Evolutionary conservation across 2,329 filamentous ascomycete species (phyloP), one percentile per base, ranked within the genome.

Genomic region (Emericellopsis atlantica): DNA sequence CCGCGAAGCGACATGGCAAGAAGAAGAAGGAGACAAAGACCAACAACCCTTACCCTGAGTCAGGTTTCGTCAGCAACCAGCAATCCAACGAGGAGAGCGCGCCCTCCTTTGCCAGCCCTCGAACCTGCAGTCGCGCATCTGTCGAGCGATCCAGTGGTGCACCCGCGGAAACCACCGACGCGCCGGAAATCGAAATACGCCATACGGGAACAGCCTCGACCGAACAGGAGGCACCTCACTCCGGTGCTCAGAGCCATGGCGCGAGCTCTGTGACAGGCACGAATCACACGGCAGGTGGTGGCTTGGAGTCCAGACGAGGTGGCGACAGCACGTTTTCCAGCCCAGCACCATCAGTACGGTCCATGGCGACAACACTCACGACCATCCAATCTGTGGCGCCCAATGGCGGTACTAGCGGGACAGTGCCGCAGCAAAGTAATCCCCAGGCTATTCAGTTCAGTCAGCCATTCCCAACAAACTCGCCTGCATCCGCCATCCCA

Each of bases 11-110:
- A 53, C 44, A 67, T 40, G 62, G 59, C 40, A 69, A 66, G 48
- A 53, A 58, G 61, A 84, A 81, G 61, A 70, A 68, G 37, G 57
- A 64, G 15, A 65, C 69, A 39, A 77, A 79, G 54, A 81, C 82
- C 59, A 94, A 95, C 68, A 90, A 90, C 56, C 89, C 89, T n/a
- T 95, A 95, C 55, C 85, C 85, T 8, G 74, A 90, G 51, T 93
- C 87, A 3, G 84, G 84, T 44, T 73, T 72, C 36, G 54, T 77
- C 44, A 47, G 56, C 32, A 48, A 46, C 26, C 46, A 42, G 37
- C 43, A 48, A 35, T 33, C 48, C 42, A 53, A 57, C 42, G 51
- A 49, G 51, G 67, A 66, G 43, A 74, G 70, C 54, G 68, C 67
- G 36, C 63, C 65, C 40, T 79, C 75, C 4, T 68, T 74, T 44